Evolutionary conservation across 2,329 filamentous ascomycete species (phyloP).

Genomic region (Alternaria sp.): DNA sequence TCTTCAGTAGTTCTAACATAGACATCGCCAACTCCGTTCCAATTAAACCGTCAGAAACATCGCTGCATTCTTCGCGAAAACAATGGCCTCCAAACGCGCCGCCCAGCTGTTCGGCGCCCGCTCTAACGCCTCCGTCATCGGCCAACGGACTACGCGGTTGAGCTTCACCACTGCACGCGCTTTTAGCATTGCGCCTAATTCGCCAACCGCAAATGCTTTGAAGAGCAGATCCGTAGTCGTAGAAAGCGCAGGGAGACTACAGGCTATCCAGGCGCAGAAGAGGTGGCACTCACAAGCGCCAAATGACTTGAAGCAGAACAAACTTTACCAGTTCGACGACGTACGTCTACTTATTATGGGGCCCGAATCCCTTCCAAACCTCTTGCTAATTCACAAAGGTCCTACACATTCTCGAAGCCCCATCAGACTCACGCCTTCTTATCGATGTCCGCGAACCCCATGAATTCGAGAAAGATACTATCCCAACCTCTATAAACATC

Average conservation of each 20-base stretch:
- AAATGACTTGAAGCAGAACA: slow-evolving; percentile 32
- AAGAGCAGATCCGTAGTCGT: neutral
- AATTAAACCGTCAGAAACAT: neutral
- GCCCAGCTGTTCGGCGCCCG: slow-evolving; percentile 25
- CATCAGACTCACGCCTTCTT: slow-evolving; percentile 43
- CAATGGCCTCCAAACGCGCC: slow-evolving; percentile 34
- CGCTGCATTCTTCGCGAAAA: neutral
- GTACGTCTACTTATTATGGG: slow-evolving; percentile 28
- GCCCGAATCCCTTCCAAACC: no score
- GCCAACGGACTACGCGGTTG: slow-evolving; percentile 16
- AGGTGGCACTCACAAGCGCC: slow-evolving; percentile 51
- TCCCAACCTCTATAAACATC: slow-evolving; percentile 84
- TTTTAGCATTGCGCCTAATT: slow-evolving; percentile 14
- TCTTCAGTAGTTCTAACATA: neutral
- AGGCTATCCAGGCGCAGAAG: slow-evolving; percentile 13
- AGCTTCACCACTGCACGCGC: slow-evolving; percentile 15
- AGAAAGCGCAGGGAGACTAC: neutral
- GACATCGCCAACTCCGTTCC: neutral
- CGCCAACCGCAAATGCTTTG: slow-evolving; percentile 1
- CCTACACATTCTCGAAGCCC: slow-evolving; percentile 44
- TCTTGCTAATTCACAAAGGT: slow-evolving; percentile 32
- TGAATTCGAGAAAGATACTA: slow-evolving; percentile 71
- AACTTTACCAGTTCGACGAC: slow-evolving; percentile 53
- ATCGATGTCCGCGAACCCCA: slow-evolving; percentile 75
- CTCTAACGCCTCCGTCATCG: slow-evolving; percentile 17